These are phyloP conservation scores for Pseudogymnoascus sp. DNA, from an alignment of 2,329 filamentous ascomycete genomes.

Conservation along the genomic window DNA sequence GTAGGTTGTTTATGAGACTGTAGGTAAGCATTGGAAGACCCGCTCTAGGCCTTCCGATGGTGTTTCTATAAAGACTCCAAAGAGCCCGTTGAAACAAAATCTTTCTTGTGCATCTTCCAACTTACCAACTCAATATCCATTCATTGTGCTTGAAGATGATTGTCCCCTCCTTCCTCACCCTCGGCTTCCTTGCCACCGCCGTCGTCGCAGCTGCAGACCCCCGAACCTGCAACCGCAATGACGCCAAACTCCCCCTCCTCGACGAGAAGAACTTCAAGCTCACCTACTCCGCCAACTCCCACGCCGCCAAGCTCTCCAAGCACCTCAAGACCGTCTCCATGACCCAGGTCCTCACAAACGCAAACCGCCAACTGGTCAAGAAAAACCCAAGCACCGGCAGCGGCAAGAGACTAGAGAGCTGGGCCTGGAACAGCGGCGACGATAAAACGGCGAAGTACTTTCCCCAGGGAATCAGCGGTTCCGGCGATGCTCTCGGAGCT, in stretches of 20 bases:
- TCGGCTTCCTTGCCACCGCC: not conserved
- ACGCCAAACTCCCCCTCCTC: conserved; percentile 3
- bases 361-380: not conserved
- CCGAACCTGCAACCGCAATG: not conserved
- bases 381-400: not conserved
- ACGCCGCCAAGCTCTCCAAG: not conserved
- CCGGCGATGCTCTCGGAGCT: conserved; percentile 27
- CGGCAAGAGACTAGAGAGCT: not conserved
- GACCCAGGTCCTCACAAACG: conserved; percentile 1
- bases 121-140: not conserved
- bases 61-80: not conserved
- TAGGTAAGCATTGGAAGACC: not conserved
- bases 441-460: conserved; percentile 29
- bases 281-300: not conserved
- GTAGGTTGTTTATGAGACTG: not conserved
- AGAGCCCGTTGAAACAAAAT: not conserved
- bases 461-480: conserved; percentile 32
- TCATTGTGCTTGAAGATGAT: not conserved
- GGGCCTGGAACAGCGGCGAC: conserved; percentile 26
- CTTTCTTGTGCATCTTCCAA: not conserved
- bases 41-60: not conserved
- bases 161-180: not conserved
- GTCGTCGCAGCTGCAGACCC: not conserved
- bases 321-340: not conserved
- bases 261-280: not conserved